Conservation (phyloP, 1,284 basidiomycete genomes). For the Rhodotorula sp. region DNA sequence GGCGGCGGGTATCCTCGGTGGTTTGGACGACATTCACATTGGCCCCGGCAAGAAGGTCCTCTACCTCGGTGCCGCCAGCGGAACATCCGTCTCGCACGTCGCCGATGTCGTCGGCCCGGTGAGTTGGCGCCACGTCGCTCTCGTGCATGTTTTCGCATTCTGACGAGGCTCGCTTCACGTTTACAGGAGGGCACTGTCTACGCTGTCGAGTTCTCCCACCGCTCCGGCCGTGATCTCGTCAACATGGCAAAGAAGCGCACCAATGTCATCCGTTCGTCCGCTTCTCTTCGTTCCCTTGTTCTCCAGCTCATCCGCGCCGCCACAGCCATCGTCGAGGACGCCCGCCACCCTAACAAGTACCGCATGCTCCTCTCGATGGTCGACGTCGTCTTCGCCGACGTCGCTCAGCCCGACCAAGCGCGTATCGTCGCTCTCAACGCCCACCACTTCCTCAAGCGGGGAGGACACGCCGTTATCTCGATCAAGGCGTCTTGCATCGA, state of each 20-base stretch:
- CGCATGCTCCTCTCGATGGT: slow-evolving; percentile 90
- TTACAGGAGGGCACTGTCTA: slow-evolving; percentile 88
- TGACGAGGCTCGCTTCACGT: background rate
- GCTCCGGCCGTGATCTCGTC: slow-evolving; percentile 95
- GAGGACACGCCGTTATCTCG: slow-evolving; percentile 89
- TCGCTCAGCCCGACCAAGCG: slow-evolving; percentile 97
- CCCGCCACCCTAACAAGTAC: slow-evolving; percentile 90
- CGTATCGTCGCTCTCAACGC: slow-evolving; percentile 86
- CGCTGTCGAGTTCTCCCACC: slow-evolving; percentile 95
- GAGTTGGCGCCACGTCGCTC: slow-evolving; percentile 45
- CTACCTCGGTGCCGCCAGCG: slow-evolving; percentile 93
- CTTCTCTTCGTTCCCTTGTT: slow-evolving; percentile 13
- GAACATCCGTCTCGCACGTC: slow-evolving; percentile 97
- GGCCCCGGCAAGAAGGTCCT: slow-evolving; percentile 92
- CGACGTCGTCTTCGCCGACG: slow-evolving; percentile 96
- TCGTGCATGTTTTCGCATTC: background rate
- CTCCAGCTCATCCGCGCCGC: background rate
- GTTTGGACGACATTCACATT: slow-evolving; percentile 92
- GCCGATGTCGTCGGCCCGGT: slow-evolving; percentile 97
- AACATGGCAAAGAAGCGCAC: slow-evolving; percentile 99
- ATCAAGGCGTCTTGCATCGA: slow-evolving; percentile 99
- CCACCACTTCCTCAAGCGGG: slow-evolving; percentile 93
- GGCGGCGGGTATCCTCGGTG: slow-evolving; percentile 93
- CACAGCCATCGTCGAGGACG: slow-evolving; percentile 92
- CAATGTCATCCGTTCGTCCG: slow-evolving; percentile 87